Percentiles rank a stretch among this genome's conserved stretches.
phyloP scores from a whole-genome alignment of 2,329 filamentous ascomycete genomes.

The Diaporthe sp. region DNA sequence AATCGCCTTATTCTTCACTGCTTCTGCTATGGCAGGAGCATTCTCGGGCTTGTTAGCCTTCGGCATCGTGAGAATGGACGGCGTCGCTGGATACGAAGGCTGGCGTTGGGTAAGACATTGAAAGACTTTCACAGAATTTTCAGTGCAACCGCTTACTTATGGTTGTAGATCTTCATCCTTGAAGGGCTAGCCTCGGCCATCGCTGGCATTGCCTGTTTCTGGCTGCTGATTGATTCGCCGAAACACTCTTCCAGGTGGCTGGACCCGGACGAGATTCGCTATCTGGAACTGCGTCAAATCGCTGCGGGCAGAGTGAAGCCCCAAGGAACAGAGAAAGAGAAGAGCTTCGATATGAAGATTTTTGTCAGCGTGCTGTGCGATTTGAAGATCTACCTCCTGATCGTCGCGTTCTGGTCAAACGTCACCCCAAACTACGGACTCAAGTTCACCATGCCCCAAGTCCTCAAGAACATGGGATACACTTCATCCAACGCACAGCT shows the following conservation, averaged over 20 bases:
- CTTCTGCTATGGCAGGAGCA: constrained; percentile 57
- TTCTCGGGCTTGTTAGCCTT: constrained; percentile 62
- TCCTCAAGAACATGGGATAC: constrained; percentile 55
- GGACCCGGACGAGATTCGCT: constrained; percentile 56
- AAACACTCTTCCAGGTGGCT: constrained; percentile 55
- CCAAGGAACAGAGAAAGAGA: constrained; percentile 46
- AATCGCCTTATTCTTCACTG: constrained; percentile 59
- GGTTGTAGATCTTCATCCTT: constrained; percentile 61
- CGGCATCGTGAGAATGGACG: constrained; percentile 61
- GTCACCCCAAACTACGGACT: constrained; percentile 49
- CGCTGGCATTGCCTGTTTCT: constrained; percentile 56
- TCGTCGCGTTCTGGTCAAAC: constrained; percentile 59
- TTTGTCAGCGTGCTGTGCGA: constrained; percentile 58
- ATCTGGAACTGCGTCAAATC: constrained; percentile 55
- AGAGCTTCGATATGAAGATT: constrained; percentile 51
- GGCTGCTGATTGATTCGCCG: constrained; percentile 62
- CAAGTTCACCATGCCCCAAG: constrained; percentile 50
- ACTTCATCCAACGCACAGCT: constrained; percentile 57
- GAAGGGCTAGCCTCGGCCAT: constrained; percentile 61
- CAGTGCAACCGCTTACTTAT: background rate
- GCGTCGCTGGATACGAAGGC: constrained; percentile 56
- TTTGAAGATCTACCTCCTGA: constrained; percentile 61
- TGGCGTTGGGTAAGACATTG: constrained; percentile 60
- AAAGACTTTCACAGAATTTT: rapidly evolving
- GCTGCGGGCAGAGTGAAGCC: constrained; percentile 46